phyloP scores from a whole-genome alignment of 2,329 filamentous ascomycete genomes.

The Epichloe brachyelytri region DNA sequence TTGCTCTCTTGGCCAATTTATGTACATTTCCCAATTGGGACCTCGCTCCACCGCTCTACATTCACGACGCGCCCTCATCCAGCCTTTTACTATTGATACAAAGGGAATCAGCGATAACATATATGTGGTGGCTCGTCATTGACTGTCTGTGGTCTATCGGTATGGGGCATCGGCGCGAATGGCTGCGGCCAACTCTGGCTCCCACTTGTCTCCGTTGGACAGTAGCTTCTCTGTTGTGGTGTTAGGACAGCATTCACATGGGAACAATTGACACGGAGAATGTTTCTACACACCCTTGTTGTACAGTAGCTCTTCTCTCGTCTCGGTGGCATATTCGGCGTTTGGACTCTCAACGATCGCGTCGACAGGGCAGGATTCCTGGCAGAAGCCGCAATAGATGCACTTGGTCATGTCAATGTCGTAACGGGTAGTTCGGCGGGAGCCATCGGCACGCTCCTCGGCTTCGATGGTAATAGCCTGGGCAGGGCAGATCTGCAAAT shows the following conservation, averaged over 20 bases:
- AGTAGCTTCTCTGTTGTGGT: conserved; percentile 58
- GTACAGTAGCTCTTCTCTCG: conserved; percentile 86
- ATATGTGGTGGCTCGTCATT: neutral
- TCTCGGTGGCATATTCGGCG: conserved; percentile 51
- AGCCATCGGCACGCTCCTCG: conserved; percentile 93
- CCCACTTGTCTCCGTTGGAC: conserved; percentile 90
- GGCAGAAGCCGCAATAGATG: conserved; percentile 99
- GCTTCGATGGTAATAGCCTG: conserved; percentile 99
- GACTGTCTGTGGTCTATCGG: conserved; percentile 39
- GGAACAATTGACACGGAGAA: too few relatives aligned
- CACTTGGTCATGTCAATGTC: conserved; percentile 99
- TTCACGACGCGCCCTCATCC: neutral
- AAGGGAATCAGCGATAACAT: neutral
- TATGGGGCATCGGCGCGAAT: conserved; percentile 91
- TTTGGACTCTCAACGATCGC: conserved; percentile 61
- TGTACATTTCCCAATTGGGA: neutral
- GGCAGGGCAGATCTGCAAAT: conserved; percentile 71
- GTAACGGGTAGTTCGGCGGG: conserved; percentile 88
- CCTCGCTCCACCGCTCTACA: neutral
- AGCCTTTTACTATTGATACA: neutral
- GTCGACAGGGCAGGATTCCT: conserved; percentile 97
- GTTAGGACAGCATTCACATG: conserved; percentile 9
- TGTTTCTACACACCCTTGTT: conserved; percentile 55
- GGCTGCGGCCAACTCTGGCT: conserved; percentile 85
- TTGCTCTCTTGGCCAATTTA: neutral